Evolutionary conservation across 345 rosid genomes (phyloP).

Genomic region (Geranium rotundifolium): DNA sequence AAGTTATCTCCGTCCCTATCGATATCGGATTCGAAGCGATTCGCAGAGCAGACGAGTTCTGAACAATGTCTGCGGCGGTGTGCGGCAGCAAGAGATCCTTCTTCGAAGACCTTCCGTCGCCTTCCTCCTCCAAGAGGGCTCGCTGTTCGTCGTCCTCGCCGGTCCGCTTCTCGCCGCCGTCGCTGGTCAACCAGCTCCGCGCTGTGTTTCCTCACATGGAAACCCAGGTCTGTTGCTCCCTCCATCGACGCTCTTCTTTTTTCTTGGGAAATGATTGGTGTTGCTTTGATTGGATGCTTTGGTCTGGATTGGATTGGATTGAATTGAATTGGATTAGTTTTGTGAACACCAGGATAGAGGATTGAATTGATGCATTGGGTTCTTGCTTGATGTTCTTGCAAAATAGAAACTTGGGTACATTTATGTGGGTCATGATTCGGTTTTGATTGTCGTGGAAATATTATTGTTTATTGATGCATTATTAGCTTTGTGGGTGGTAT

Average conservation of each 20-base stretch:
- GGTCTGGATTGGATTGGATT: neutral
- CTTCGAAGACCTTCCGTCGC: slow-evolving; percentile 53
- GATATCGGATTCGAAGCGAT: neutral
- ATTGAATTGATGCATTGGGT: no score
- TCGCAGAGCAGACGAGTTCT: neutral
- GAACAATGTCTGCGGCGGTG: slow-evolving; percentile 57
- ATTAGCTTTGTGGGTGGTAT: no score
- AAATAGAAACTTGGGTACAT: no score
- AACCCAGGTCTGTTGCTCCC: slow-evolving; percentile 25
- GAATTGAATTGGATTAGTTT: no score
- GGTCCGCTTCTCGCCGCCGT: slow-evolving; percentile 21
- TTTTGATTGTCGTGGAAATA: no score
- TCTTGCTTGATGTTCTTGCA: no score
- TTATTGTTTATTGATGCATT: no score
- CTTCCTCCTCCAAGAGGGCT: slow-evolving; percentile 43
- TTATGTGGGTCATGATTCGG: no score
- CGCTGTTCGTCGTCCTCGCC: slow-evolving; percentile 34
- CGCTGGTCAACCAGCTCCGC: slow-evolving; percentile 36
- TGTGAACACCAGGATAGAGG: no score
- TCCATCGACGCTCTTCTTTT: no score
- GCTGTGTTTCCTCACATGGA: slow-evolving; percentile 44
- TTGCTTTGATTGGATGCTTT: neutral
- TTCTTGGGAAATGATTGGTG: no score
- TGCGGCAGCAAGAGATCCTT: slow-evolving; percentile 70
- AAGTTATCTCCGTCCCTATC: neutral